Base-by-base conservation (phyloP, 306 rosid species). In the Canavalia ensiformis region DNA sequence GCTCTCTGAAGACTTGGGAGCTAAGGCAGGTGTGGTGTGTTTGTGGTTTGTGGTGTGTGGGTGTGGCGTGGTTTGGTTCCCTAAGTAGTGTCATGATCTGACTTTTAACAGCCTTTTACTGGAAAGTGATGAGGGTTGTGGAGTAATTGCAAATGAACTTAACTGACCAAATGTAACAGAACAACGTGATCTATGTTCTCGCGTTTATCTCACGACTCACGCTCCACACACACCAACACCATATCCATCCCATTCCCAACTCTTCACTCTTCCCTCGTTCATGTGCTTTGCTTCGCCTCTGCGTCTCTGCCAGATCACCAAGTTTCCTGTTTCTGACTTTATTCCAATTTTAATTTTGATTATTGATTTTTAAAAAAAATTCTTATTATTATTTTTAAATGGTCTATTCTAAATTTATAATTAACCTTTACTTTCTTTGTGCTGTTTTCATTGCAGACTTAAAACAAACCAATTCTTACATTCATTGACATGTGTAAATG, bases 1-100 rank as follows among this genome's bases (percentile, higher is more conserved):
- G 25, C 25, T 18, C 25, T 18, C 25, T 0, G 57, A 5, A 34
- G 77, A 52, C 63, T 33, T 62, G 70, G 66, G 41, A 52, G 66
- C 18, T 66, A 77, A 65, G 74, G 68, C 30, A 64, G 50, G 13
- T 65, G 52, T 39, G 50, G 49, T 42, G n/a, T 75, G 71, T 62
- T 18, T 18, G n/a, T 37, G 41, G 41, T 51, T 10, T 29, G 42
- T 2, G n/a, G 18, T 30, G 60, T 5, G 3, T 6, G 0, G 50
- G 13, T 52, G 63, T 25, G 47, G 11, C 12, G 55, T 68, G 57
- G 2, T 12, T 41, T 78, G 68, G 56, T 41, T 57, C 82, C 82
- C 34, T 0, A 28, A 12, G 7, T 1, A 4, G 28, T 45, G n/a
- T 63, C 7, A 30, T 67, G 55, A 18, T 4, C 41, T 37, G 41